Evolutionary conservation across 208 protist genomes (phyloP), one percentile per base, ranked within the genome.

Genomic region (Acanthamoeba castellanii): DNA sequence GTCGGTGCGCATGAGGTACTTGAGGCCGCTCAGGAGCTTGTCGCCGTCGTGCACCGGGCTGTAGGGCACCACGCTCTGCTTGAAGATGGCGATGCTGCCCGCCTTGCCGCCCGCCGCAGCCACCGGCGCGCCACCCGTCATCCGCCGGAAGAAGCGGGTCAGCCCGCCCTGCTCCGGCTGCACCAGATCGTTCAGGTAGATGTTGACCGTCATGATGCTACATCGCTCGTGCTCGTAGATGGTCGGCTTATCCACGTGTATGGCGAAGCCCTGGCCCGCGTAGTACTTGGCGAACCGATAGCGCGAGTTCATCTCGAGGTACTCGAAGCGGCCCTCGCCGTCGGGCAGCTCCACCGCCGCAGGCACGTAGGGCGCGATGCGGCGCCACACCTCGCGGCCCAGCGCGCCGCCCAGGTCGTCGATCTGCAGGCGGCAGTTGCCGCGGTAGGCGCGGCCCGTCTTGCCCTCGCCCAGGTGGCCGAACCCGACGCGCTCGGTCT

Each of bases 211-310:
- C 22, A 81, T 37, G 87, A 92, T 37, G 87, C 87, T 92, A 25
- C 87, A 92, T 7, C 30, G 18, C 18, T 72, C 68, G 32, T 72
- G 87, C 87, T 92, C 87, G 57, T 81, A 92, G 61, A 92, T 92
- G 61, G 87, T 92, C 42, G 87, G 87, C 87, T 92, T 92, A 11
- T 92, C 87, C 7, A 92, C 87, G 45, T 92, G 87, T 18, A 92
- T 92, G 42, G 87, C 61, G 27, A 92, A 92, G 42, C 87, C 87
- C 25, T 92, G 87, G 25, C 68, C 68, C 4, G 87, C 55, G 25
- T 34, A 92, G 57, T 92, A 92, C 87, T 92, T 92, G 87, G 87
- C 87, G 87, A 92, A 92, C 20, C 87, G 61, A 16, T 92, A 92
- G 68, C 87, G 87, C 45, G 61, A 72, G 57, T 92, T 92, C 87